Evolutionary conservation across 2,329 filamentous ascomycete genomes (phyloP).

Genomic region (Cytospora leucostoma): DNA sequence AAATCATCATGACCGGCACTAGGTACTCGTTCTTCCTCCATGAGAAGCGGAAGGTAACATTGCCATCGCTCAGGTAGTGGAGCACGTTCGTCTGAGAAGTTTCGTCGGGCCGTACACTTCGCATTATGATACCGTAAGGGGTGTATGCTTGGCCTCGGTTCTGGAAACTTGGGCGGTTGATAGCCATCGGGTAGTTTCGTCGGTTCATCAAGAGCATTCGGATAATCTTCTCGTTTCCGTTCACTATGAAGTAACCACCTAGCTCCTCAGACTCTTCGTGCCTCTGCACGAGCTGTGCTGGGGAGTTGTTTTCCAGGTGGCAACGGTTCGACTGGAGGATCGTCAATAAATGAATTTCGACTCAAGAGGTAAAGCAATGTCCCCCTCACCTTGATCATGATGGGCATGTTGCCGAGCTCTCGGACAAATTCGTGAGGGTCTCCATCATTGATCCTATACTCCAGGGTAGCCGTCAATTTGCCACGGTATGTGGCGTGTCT

Average conservation of each 20-base stretch:
- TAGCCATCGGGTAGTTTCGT: conserved; percentile 94
- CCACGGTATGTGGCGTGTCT: conserved; percentile 90
- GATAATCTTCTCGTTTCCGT: conserved; percentile 96
- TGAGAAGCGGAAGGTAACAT: conserved; percentile 95
- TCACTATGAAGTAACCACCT: conserved; percentile 96
- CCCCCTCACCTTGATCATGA: conserved; percentile 80
- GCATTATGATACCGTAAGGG: conserved; percentile 84
- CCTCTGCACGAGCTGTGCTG: conserved; percentile 75
- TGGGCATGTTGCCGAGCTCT: conserved; percentile 84
- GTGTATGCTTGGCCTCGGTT: conserved; percentile 88
- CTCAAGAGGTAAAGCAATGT: conserved; percentile 22
- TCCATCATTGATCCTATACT: conserved; percentile 84
- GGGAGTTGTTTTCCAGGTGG: conserved; percentile 83
- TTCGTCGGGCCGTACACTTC: conserved; percentile 93
- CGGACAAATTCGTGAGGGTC: conserved; percentile 80
- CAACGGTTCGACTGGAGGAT: conserved; percentile 75
- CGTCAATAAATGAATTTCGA: conserved; percentile 31
- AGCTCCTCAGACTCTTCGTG: conserved; percentile 97
- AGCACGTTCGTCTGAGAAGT: conserved; percentile 97
- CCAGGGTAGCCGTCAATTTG: conserved; percentile 77
- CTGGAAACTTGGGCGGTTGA: conserved; percentile 84
- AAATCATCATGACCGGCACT: conserved; percentile 93
- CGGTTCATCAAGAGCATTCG: conserved; percentile 87
- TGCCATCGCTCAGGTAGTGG: conserved; percentile 93
- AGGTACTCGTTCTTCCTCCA: conserved; percentile 98